These are phyloP conservation scores for Aspergillus brunneoviolaceus DNA, from an alignment of 2,329 filamentous ascomycete genomes.

Conservation along the genomic window DNA sequence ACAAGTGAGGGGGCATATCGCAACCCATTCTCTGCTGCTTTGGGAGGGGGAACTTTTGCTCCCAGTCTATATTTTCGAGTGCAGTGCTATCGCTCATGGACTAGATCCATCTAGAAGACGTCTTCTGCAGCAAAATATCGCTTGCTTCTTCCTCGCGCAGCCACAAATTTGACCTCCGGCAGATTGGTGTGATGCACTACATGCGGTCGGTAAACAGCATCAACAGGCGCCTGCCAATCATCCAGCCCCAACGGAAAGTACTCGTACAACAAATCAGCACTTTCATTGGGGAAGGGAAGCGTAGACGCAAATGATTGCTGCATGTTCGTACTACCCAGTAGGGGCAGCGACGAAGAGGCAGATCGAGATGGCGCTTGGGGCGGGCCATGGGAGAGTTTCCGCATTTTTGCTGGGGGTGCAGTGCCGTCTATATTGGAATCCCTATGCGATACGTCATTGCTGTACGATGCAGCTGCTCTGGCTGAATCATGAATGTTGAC, in stretches of 20 bases:
- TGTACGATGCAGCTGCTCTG: slow-evolving; percentile 22
- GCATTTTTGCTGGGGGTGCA: slow-evolving; percentile 40
- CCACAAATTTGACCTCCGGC: slow-evolving; percentile 69
- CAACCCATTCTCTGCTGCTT: background rate
- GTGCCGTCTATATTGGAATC: slow-evolving; percentile 28
- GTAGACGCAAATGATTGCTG: slow-evolving; percentile 58
- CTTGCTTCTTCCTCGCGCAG: slow-evolving; percentile 65
- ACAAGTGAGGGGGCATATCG: no score
- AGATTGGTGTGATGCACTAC: slow-evolving; percentile 84
- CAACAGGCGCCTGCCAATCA: slow-evolving; percentile 87
- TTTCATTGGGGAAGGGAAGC: slow-evolving; percentile 56
- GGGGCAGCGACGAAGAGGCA: slow-evolving; percentile 32
- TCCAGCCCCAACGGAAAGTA: slow-evolving; percentile 91
- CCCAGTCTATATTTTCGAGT: background rate
- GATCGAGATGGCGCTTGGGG: slow-evolving; percentile 32
- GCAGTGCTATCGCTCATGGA: background rate
- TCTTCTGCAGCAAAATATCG: slow-evolving; percentile 69
- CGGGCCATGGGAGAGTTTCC: slow-evolving; percentile 35
- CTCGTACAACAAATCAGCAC: slow-evolving; percentile 83
- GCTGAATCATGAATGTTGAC: slow-evolving; percentile 24
- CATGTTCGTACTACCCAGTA: slow-evolving; percentile 33
- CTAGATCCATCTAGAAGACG: slow-evolving; percentile 29
- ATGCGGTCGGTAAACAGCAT: slow-evolving; percentile 86
- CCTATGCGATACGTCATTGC: slow-evolving; percentile 30
- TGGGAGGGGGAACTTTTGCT: background rate